Evolutionary conservation across 495 filamentous ascomycete genomes (phyloP), one percentile per base, ranked within the genome.

Genomic region (Elasticomyces elasticus): DNA sequence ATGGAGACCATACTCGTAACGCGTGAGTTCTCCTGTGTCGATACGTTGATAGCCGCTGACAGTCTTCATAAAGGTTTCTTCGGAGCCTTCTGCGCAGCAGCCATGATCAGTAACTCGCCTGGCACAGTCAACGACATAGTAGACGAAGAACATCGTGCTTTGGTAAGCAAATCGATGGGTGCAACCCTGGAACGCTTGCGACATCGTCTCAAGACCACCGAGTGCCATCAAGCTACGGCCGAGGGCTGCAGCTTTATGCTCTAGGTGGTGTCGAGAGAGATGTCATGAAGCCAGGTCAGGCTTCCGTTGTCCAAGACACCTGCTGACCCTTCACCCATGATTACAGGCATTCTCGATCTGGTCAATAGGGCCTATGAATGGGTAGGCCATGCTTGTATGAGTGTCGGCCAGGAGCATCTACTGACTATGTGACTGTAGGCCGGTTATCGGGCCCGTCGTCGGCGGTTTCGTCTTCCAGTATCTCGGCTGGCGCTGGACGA

Each of bases 401-500:
- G 35, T 15, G 35, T 12, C 35, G 15, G 35, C 35, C 19, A 15
- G 35, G 5, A 5, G 13, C 3, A 17, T 13, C 15, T 40, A 15
- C 35, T 40, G 35, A 40, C 35, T 5, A 17, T 2, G 15, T 40
- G 5, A 33, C 30, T 15, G 30, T 15, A 40, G 35, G 4, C 68
- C 66, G 5, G 65, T 69, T 0, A 49, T 70, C 20, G 77, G 75
- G 3, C 83, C 79, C 1, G 70, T 88, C 1, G 80, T 90, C 50
- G 87, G 85, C 25, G 87, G 87, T 0, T 89, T 89, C 60, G 77
- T 86, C 3, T 84, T 72, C 54, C 74, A 87, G 67, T 82, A 85
- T 60, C 74, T 89, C 23, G 87, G 87, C 9, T 95, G 89, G 89
- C 69, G 86, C 26, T 94, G 86, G 86, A 83, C 80, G n/a, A 86